A percentile compares a stretch with the other conserved stretches of the same genome.
phyloP scores from a whole-genome alignment of 768 basidiomycete species.

The Cystoderma amianthinum region DNA sequence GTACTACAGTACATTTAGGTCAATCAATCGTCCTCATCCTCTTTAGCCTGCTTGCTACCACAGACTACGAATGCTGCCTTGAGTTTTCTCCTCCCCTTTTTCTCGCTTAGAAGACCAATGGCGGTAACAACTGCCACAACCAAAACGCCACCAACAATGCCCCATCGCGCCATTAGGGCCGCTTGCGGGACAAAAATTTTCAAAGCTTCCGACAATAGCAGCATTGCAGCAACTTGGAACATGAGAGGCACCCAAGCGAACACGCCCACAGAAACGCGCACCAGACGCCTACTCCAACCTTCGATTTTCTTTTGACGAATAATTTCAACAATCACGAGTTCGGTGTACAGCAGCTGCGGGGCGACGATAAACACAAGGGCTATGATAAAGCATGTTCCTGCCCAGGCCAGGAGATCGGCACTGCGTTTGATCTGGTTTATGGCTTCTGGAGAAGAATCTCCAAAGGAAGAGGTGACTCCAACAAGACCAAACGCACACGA shows the following conservation, averaged over 20 bases:
- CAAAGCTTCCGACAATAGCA: neutral
- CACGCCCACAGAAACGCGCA: neutral
- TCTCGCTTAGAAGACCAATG: neutral
- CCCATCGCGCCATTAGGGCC: neutral
- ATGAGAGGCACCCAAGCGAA: neutral
- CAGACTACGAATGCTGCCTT: neutral
- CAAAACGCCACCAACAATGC: neutral
- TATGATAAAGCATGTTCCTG: neutral
- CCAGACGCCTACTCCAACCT: constrained; percentile 1
- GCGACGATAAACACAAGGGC: constrained; percentile 1
- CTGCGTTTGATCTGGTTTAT: neutral
- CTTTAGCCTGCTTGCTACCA: too few species aligned
- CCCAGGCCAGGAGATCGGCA: neutral
- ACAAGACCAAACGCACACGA: neutral
- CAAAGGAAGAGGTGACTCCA: neutral
- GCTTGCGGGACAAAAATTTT: neutral
- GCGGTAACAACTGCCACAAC: neutral
- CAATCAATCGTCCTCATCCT: too few species aligned
- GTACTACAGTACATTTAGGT: too few species aligned
- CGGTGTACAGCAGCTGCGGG: constrained; percentile 1
- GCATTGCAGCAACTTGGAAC: neutral
- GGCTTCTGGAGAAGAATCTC: neutral
- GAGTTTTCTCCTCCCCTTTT: neutral
- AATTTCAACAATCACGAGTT: neutral
- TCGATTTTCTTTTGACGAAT: neutral